Evolutionary conservation across 352 stramenopile genomes (phyloP).

Genomic region (Saprolegnia diclina): DNA sequence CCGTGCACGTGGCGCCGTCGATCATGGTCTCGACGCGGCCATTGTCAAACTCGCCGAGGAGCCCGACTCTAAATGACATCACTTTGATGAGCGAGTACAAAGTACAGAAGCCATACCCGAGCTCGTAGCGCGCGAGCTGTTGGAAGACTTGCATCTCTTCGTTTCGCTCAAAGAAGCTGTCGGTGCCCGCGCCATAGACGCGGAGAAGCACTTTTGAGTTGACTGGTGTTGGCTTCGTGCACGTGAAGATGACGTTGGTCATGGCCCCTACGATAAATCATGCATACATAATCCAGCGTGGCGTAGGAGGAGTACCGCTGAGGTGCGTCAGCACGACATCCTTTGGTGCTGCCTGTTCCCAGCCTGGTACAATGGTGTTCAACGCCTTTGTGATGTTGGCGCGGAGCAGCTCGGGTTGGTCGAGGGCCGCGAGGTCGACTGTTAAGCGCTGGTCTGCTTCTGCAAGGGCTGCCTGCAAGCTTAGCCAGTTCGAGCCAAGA

Average conservation of each 20-base stretch:
- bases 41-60: constrained; percentile 77
- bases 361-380: neutral
- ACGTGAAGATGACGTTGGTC: constrained; percentile 82
- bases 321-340: neutral
- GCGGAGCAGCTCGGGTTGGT: neutral
- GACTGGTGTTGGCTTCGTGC: constrained; percentile 58
- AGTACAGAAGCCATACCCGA: constrained; percentile 29
- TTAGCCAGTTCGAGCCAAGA: too few relatives aligned
- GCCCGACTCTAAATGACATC: constrained; percentile 36
- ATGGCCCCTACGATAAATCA: constrained; percentile 44
- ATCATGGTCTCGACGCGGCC: constrained; percentile 73
- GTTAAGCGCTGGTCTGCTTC: too few relatives aligned
- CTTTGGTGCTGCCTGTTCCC: neutral
- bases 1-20: constrained; percentile 54
- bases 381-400: neutral
- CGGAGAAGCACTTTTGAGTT: constrained; percentile 65
- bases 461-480: too few relatives aligned
- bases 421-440: too few relatives aligned
- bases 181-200: constrained; percentile 76
- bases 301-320: too few relatives aligned
- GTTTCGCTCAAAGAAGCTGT: constrained; percentile 70
- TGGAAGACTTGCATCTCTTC: constrained; percentile 78
- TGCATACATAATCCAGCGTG: too few relatives aligned
- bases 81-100: neutral
- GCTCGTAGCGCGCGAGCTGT: constrained; percentile 56